Evolutionary conservation across 2,329 filamentous ascomycete species (phyloP).

Genomic region (Elsinoe perseae): DNA sequence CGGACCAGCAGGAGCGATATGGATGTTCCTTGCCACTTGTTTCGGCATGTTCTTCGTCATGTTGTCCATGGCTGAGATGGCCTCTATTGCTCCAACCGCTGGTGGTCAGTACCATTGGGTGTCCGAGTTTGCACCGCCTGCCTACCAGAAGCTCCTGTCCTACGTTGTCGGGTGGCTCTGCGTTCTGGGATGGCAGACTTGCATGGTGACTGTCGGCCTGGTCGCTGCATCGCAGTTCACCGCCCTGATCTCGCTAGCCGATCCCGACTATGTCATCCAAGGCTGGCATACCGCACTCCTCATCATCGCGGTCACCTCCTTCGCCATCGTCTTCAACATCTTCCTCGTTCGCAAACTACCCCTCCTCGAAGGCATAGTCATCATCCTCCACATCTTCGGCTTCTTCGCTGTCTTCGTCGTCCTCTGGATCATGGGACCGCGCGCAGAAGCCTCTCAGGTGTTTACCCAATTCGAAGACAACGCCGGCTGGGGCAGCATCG

Average conservation of each 20-base stretch:
- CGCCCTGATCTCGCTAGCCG: conserved; percentile 30
- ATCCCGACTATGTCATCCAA: conserved; percentile 25
- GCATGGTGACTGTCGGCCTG: conserved; percentile 28
- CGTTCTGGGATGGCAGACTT: conserved; percentile 27
- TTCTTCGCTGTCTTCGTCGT: conserved; percentile 28
- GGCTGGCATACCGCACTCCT: conserved; percentile 20
- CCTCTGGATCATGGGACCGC: conserved; percentile 25
- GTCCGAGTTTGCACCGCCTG: conserved; percentile 17
- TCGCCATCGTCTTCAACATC: conserved; percentile 27
- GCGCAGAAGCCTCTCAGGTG: conserved; percentile 19
- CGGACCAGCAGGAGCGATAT: conserved; percentile 17
- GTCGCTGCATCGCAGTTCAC: conserved; percentile 33
- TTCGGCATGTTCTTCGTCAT: conserved; percentile 23
- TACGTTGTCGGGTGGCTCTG: conserved; percentile 27
- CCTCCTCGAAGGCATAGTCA: conserved; percentile 27
- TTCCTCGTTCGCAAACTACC: conserved; percentile 26
- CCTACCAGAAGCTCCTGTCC: conserved; percentile 20
- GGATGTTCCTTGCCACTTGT: conserved; percentile 16
- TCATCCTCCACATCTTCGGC: conserved; percentile 28
- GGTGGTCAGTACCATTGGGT: conserved; percentile 22
- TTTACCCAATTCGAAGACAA: conserved; percentile 21
- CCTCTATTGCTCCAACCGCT: conserved; percentile 26
- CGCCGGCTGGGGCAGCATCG: conserved; percentile 18
- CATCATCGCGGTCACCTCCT: conserved; percentile 33
- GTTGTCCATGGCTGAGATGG: conserved; percentile 30